Base-by-base conservation (phyloP, 1,284 basidiomycete genomes). In the Dichomitus squalens region DNA sequence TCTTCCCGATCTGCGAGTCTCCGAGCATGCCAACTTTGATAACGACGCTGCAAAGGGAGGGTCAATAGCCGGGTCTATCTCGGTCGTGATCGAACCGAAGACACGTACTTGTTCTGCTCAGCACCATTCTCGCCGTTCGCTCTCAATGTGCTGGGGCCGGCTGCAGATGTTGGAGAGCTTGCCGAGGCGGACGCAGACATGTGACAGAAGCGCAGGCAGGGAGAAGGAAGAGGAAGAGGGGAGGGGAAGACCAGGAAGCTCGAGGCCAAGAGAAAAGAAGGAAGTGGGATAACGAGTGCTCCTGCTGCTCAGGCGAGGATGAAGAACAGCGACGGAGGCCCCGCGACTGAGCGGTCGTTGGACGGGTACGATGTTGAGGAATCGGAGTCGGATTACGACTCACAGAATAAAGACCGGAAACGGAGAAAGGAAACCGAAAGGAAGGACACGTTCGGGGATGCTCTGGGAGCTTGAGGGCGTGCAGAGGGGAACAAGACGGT, bases 1-100 rank as follows among this genome's bases (percentile, higher is more conserved):
- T 98, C 83, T 98, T 98, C 66, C 96, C 96, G 70, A 98, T 98
- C 79, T 98, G 95, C 68, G 95, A 95, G 79, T 99, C 96, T 52
- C 96, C 96, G 36, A 99, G 94, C 96, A 98, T 98, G 57, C 96
- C 96, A 53, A 98, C 96, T 76, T 99, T 97, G 75, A 97, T 90
- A 56, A 96, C 93, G 68, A 98, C 93, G 71, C 93, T 95, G 40
- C 23, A 46, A 25, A 49, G 39, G 54, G 39, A 49, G 25, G 36
- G 41, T 60, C 43, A 57, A 36, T 39, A 33, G 44, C 44, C 25
- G 14, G 47, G 29, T 34, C 34, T 34, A 46, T 35, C 29, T 27
- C 9, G 36, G 21, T 25, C 44, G 54, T 47, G 41, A 57, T 36
- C 43, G 46, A 55, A 23, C 40, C 36, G 49, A 31, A 35, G 40